phyloP scores from a whole-genome alignment of 768 basidiomycete species.

The Podaxis pistillaris region DNA sequence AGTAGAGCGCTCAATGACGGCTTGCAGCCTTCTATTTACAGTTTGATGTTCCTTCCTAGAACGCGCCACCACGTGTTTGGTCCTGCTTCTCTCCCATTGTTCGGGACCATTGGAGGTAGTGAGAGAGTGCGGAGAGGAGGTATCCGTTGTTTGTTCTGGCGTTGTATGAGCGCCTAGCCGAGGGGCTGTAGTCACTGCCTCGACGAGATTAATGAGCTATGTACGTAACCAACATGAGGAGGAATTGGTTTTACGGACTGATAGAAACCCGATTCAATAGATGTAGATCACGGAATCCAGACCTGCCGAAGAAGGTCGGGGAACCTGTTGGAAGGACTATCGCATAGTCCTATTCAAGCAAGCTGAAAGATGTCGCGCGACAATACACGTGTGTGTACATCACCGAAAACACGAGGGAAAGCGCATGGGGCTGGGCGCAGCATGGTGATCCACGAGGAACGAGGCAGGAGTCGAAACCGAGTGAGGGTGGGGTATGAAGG shows the following conservation, averaged over 20 bases:
- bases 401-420: not conserved
- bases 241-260: not conserved
- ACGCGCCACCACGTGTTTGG: constrained; percentile 9
- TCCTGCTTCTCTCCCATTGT: constrained; percentile 3
- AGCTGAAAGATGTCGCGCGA: not conserved
- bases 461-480: not conserved
- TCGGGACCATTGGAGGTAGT: not conserved
- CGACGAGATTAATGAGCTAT: not conserved
- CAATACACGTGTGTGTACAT: constrained; percentile 6
- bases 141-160: not conserved
- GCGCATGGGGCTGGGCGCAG: not conserved
- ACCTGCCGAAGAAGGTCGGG: not conserved
- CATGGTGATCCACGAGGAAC: constrained; percentile 1
- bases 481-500: not conserved
- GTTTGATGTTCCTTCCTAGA: not conserved
- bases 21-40: constrained; percentile 5
- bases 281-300: not conserved
- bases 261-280: not conserved
- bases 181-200: not conserved
- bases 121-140: not conserved
- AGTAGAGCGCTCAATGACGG: not conserved
- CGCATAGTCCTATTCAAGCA: not conserved
- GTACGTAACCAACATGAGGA: not conserved
- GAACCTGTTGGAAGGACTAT: not conserved
- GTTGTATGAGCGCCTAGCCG: not conserved